A percentile compares a stretch with the other conserved stretches of the same genome.
Evolutionary conservation across 495 filamentous ascomycete species (phyloP).

Genomic region (Tuber brumale): DNA sequence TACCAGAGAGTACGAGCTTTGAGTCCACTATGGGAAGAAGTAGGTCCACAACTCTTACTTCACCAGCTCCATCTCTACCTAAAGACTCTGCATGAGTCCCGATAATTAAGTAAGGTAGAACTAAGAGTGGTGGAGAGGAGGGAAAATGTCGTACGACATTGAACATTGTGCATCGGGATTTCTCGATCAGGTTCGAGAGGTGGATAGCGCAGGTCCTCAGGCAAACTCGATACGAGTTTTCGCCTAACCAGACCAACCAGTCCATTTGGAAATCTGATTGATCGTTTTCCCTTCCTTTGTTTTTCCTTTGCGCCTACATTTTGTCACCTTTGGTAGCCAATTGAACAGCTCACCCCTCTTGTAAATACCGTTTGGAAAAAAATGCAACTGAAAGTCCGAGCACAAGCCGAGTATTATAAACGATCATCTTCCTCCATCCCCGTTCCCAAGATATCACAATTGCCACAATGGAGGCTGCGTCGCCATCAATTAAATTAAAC

Average conservation of each 20-base stretch:
- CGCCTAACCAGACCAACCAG: background rate
- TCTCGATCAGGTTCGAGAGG: background rate
- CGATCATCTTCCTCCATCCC: background rate
- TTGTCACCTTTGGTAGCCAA: background rate
- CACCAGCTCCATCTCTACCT: background rate
- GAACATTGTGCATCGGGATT: background rate
- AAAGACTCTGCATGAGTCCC: background rate
- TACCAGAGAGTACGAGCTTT: background rate
- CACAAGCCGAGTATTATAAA: background rate
- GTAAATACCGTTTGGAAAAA: background rate
- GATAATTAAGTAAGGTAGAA: background rate
- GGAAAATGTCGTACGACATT: background rate
- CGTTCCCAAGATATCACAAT: background rate
- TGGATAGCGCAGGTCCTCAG: background rate
- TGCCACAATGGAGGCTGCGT: background rate
- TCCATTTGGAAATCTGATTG: background rate
- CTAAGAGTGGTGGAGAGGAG: background rate
- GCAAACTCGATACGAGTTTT: background rate
- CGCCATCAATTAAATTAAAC: background rate
- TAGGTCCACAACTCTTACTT: background rate
- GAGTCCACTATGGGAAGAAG: background rate
- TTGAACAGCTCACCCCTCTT: background rate
- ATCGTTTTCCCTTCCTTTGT: background rate
- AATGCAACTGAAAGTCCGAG: background rate
- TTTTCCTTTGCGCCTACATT: background rate